Evolutionary conservation across 1,284 basidiomycete genomes (phyloP).

Genomic region (Ustilago loliicola): DNA sequence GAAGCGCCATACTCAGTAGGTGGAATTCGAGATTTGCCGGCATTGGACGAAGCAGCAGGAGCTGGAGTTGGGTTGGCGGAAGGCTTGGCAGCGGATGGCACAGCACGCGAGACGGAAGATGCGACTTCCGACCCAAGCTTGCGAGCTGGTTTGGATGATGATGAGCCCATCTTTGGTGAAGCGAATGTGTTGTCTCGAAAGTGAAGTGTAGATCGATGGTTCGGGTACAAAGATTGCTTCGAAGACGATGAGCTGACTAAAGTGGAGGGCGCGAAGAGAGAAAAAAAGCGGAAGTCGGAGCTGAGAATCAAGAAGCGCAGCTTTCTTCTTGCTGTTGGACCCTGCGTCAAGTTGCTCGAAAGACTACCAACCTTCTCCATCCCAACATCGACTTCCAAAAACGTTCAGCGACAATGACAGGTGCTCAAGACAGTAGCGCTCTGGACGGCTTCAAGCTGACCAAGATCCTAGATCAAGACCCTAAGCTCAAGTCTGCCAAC

Average conservation of each 20-base stretch:
- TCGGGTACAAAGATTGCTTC: background rate
- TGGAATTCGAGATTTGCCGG: slow-evolving; percentile 17
- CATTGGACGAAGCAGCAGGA: background rate
- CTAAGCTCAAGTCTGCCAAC: slow-evolving; percentile 47
- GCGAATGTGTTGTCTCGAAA: too few relatives aligned
- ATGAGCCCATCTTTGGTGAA: slow-evolving; percentile 45
- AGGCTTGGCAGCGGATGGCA: slow-evolving; percentile 31
- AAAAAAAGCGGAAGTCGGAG: slow-evolving; percentile 31
- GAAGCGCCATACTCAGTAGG: slow-evolving; percentile 31
- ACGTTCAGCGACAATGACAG: background rate
- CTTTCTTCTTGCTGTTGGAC: slow-evolving; percentile 20
- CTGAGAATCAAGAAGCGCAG: background rate
- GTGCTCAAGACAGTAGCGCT: background rate
- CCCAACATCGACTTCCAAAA: background rate
- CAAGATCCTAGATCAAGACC: slow-evolving; percentile 56
- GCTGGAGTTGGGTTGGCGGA: slow-evolving; percentile 14
- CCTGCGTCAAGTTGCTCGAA: slow-evolving; percentile 16
- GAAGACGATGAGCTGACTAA: slow-evolving; percentile 24
- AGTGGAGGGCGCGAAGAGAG: slow-evolving; percentile 31
- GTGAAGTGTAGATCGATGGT: background rate
- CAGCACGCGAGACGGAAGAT: slow-evolving; percentile 32
- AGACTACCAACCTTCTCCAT: background rate
- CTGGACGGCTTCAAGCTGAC: slow-evolving; percentile 58
- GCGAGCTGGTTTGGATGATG: slow-evolving; percentile 54
- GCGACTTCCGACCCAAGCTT: slow-evolving; percentile 48